Percentiles rank a stretch among this genome's conserved stretches.
Conservation (phyloP, 768 basidiomycete genomes). For the Pleurotus giganteus region DNA sequence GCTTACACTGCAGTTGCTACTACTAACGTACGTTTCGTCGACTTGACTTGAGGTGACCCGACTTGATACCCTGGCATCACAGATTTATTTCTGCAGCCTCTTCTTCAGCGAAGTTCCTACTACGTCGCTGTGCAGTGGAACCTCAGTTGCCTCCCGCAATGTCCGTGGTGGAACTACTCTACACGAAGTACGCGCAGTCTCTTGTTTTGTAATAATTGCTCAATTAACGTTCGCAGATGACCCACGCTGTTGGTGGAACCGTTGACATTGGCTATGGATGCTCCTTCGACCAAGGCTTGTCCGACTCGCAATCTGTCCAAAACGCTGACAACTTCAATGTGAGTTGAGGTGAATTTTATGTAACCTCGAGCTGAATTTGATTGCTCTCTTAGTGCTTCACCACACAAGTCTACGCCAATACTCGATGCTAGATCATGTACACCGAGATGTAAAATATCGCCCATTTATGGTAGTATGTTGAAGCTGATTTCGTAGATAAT, state of each 20-base stretch:
- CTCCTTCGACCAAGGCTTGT: slow-evolving; percentile 36
- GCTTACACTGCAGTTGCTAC: slow-evolving; percentile 45
- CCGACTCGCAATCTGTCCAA: slow-evolving; percentile 26
- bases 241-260: slow-evolving; percentile 38
- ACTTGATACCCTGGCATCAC: background rate
- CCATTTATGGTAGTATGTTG: background rate
- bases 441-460: background rate
- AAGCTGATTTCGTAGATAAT: no score
- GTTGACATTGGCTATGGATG: slow-evolving; percentile 42
- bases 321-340: slow-evolving; percentile 54
- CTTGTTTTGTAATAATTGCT: background rate
- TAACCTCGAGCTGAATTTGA: background rate
- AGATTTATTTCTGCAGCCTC: slow-evolving; percentile 47
- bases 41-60: background rate
- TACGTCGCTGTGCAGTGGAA: slow-evolving; percentile 38
- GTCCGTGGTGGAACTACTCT: slow-evolving; percentile 46
- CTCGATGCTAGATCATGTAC: slow-evolving; percentile 27
- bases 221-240: slow-evolving; percentile 26
- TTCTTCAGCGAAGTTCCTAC: slow-evolving; percentile 46
- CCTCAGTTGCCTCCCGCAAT: slow-evolving; percentile 41
- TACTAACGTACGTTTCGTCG: slow-evolving; percentile 32
- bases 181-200: slow-evolving; percentile 33
- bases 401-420: slow-evolving; percentile 42
- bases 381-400: slow-evolving; percentile 35
- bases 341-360: slow-evolving; percentile 12